Conservation (phyloP, 2,329 filamentous ascomycete genomes). For the Apiospora hydei region DNA sequence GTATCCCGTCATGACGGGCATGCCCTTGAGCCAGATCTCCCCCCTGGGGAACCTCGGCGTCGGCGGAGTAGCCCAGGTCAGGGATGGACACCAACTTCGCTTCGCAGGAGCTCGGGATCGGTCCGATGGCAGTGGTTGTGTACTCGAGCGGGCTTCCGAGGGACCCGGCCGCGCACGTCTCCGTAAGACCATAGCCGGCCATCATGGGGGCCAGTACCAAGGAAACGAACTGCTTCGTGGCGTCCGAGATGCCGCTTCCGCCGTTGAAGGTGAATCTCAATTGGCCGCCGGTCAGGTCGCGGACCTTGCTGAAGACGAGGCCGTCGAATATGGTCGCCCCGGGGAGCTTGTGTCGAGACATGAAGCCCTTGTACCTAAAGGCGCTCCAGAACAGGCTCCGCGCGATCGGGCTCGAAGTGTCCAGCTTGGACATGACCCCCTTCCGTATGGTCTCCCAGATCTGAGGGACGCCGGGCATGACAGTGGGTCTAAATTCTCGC, state of each 20-base stretch:
- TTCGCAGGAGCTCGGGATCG: constrained; percentile 79
- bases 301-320: constrained; percentile 93
- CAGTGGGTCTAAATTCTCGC: constrained; percentile 85
- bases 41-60: constrained; percentile 81
- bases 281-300: constrained; percentile 85
- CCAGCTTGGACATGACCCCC: constrained; percentile 76
- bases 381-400: constrained; percentile 77
- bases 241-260: constrained; percentile 86
- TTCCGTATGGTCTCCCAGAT: constrained; percentile 99
- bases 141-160: constrained; percentile 85
- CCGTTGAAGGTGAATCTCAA: constrained; percentile 94
- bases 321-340: constrained; percentile 76
- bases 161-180: constrained; percentile 87
- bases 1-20: constrained; percentile 78
- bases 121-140: constrained; percentile 78
- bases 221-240: constrained; percentile 90
- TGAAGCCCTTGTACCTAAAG: constrained; percentile 53
- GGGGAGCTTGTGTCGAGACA: constrained; percentile 67
- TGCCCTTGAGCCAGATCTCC: constrained; percentile 89
- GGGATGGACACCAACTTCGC: constrained; percentile 91
- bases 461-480: constrained; percentile 93
- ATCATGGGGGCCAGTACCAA: constrained; percentile 95
- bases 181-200: constrained; percentile 90
- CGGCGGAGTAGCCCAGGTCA: constrained; percentile 84
- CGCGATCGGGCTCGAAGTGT: constrained; percentile 61